Conservation (phyloP, 2,329 filamentous ascomycete species). For the Scytalidium lignicola region DNA sequence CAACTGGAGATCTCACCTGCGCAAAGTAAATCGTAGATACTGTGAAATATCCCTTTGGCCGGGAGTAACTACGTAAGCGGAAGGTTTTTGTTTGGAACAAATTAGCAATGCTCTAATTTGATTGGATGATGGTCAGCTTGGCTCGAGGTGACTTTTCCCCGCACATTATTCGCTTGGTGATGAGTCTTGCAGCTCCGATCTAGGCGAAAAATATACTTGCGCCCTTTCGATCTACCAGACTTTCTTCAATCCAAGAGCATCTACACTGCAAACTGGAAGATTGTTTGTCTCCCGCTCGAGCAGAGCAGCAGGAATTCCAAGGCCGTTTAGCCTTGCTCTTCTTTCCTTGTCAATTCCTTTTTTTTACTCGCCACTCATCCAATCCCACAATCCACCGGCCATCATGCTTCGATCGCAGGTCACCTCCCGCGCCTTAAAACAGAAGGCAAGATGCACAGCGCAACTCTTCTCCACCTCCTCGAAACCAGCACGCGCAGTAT, state of each 20-base stretch:
- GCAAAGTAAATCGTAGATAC: too few species aligned
- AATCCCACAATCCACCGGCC: background rate
- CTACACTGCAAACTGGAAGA: background rate
- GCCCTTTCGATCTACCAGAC: background rate
- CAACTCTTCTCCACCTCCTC: slow-evolving; percentile 39
- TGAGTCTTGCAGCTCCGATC: background rate
- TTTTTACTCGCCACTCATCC: slow-evolving; percentile 1
- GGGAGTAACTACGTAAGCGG: too few species aligned
- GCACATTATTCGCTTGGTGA: background rate
- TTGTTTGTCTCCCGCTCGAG: background rate
- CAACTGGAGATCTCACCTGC: too few species aligned
- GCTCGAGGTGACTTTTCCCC: background rate
- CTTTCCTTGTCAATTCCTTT: background rate
- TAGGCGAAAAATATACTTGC: background rate
- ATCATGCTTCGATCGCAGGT: slow-evolving; percentile 44
- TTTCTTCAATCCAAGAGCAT: background rate
- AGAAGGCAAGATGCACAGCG: slow-evolving; percentile 17
- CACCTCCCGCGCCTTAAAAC: slow-evolving; percentile 39
- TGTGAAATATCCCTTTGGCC: too few species aligned
- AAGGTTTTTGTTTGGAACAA: background rate
- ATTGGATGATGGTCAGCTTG: background rate
- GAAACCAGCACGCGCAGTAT: slow-evolving; percentile 25
- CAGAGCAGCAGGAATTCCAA: background rate
- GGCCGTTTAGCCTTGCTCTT: background rate
- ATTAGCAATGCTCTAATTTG: background rate